These are phyloP conservation scores for Epichloe hybrida DNA, from an alignment of 2,329 filamentous ascomycete genomes.

Conservation along the genomic window DNA sequence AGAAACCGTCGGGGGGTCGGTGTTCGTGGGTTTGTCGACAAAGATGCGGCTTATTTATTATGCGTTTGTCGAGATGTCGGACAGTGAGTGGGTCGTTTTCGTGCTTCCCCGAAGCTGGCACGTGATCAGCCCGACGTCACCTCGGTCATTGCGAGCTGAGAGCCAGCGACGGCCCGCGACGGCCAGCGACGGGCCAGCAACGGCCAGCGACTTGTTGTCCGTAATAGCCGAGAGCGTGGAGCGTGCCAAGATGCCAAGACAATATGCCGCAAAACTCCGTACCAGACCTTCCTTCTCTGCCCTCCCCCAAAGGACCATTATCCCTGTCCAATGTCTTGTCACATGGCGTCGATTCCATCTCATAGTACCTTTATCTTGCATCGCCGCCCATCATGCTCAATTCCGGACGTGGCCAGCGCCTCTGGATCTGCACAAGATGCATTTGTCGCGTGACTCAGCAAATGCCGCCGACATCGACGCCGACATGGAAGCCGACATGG, in stretches of 20 bases:
- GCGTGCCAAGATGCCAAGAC: no score
- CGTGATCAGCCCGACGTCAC: slow-evolving; percentile 7
- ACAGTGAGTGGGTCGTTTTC: slow-evolving; percentile 4
- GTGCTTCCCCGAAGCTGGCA: slow-evolving; percentile 5
- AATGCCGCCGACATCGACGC: no score
- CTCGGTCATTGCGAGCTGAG: neutral
- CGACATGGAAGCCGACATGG: slow-evolving; percentile 6
- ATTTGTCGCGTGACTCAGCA: slow-evolving; percentile 27
- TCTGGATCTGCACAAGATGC: slow-evolving; percentile 52
- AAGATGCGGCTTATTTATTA: neutral
- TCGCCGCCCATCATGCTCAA: slow-evolving; percentile 15
- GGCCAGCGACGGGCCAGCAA: neutral
- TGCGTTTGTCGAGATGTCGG: slow-evolving; percentile 3
- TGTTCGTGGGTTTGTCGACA: slow-evolving; percentile 11
- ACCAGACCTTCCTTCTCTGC: neutral
- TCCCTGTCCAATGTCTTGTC: neutral
- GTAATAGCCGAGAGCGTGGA: no score
- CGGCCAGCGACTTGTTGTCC: no score
- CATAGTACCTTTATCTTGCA: neutral
- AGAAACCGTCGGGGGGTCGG: slow-evolving; percentile 9
- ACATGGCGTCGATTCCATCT: neutral
- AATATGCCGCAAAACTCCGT: slow-evolving; percentile 1
- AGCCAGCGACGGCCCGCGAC: no score
- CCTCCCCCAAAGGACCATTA: no score
- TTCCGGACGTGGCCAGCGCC: slow-evolving; percentile 20